Evolutionary conservation across 495 filamentous ascomycete species (phyloP).

Genomic region (Xylaria acuta): DNA sequence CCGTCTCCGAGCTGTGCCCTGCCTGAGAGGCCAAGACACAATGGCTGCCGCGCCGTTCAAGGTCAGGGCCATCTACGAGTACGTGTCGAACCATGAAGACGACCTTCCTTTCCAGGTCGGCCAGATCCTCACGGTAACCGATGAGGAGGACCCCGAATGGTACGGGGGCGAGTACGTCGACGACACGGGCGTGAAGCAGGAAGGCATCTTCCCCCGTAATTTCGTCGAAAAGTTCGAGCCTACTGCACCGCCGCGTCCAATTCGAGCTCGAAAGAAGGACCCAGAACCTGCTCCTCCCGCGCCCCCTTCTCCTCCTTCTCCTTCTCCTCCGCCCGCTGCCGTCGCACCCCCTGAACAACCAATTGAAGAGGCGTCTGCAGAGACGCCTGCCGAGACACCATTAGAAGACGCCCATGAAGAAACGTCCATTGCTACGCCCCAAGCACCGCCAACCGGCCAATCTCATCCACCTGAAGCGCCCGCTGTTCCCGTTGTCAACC

Average conservation of each 20-base stretch:
- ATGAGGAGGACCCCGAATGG: constrained; percentile 92
- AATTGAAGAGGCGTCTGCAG: constrained; percentile 46
- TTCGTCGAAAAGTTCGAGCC: constrained; percentile 97
- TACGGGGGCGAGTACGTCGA: constrained; percentile 91
- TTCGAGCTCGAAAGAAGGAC: constrained; percentile 79
- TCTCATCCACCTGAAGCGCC: constrained; percentile 35
- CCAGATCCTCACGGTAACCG: constrained; percentile 92
- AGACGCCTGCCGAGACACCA: constrained; percentile 26
- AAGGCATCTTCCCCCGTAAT: constrained; percentile 95
- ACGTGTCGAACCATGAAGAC: constrained; percentile 88
- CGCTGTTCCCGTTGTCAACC: constrained; percentile 46
- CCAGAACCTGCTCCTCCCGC: constrained; percentile 42
- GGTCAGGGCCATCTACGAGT: constrained; percentile 95
- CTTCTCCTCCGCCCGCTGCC: constrained; percentile 73
- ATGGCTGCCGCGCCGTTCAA: constrained; percentile 86
- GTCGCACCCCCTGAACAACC: constrained; percentile 52
- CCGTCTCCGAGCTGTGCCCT: constrained; percentile 18
- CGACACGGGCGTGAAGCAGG: constrained; percentile 69
- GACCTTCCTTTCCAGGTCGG: constrained; percentile 86
- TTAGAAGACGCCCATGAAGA: constrained; percentile 42
- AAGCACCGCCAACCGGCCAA: constrained; percentile 37
- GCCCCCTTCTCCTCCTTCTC: constrained; percentile 66
- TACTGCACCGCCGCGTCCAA: constrained; percentile 83
- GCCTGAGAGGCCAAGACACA: constrained; percentile 43
- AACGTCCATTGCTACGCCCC: constrained; percentile 33